Evolutionary conservation across 768 basidiomycete genomes (phyloP).

Genomic region (Austroboletus eburneus): DNA sequence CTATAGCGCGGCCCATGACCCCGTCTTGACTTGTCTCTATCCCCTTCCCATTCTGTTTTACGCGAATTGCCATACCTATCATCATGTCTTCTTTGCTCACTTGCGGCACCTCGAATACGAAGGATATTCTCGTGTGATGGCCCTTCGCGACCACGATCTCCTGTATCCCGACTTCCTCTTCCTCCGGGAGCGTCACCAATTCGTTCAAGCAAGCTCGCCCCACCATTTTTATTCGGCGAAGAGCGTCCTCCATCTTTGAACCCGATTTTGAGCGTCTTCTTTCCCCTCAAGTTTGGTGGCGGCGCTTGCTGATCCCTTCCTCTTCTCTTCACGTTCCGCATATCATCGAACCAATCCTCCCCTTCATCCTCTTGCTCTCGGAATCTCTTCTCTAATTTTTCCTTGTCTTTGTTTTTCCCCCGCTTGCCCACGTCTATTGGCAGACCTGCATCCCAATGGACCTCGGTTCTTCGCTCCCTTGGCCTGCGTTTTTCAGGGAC

Average conservation of each 20-base stretch:
- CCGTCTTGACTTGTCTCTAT: conserved; percentile 23
- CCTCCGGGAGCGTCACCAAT: conserved; percentile 14
- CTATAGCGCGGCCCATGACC: conserved; percentile 44
- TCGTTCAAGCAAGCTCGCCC: conserved; percentile 35
- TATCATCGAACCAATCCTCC: conserved; percentile 60
- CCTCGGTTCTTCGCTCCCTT: conserved; percentile 33
- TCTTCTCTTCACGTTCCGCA: conserved; percentile 29
- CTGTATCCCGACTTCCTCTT: background rate
- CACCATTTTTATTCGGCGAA: conserved; percentile 17
- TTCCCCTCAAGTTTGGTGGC: conserved; percentile 17
- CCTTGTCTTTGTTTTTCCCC: conserved; percentile 57
- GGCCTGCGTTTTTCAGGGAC: conserved; percentile 31
- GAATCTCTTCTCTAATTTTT: conserved; percentile 49
- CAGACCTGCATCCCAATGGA: conserved; percentile 41
- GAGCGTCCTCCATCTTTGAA: conserved; percentile 27
- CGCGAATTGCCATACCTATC: conserved; percentile 8
- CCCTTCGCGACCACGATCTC: conserved; percentile 6
- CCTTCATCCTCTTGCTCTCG: conserved; percentile 54
- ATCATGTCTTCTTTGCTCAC: conserved; percentile 12
- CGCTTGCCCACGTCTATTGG: conserved; percentile 64
- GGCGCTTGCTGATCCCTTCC: conserved; percentile 15
- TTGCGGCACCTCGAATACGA: conserved; percentile 31
- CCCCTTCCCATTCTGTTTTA: conserved; percentile 11
- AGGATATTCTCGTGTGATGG: conserved; percentile 9
- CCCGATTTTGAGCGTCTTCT: conserved; percentile 37